phyloP scores from a whole-genome alignment of 192 early-diverging fungal species.

The Geosiphon pyriformis region DNA sequence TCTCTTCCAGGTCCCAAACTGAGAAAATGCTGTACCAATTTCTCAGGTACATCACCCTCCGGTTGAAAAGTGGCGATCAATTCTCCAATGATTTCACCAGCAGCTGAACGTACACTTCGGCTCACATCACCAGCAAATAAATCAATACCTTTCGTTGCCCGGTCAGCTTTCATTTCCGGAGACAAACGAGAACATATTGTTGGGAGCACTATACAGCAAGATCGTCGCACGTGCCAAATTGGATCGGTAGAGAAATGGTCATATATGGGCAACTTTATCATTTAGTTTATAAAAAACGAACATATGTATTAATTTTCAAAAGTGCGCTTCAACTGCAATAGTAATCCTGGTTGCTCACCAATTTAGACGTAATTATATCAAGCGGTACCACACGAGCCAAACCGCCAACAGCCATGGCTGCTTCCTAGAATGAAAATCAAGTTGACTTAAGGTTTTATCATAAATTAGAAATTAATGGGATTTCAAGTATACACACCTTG shows the following conservation, averaged over 20 bases:
- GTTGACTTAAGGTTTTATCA: not conserved
- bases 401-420: conserved; percentile 39
- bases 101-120: conserved; percentile 46
- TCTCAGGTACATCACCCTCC: conserved; percentile 41
- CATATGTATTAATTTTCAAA: no score
- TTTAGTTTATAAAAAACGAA: conserved; percentile 30
- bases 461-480: no score
- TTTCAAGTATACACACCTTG: conserved; percentile 33
- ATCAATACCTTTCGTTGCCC: conserved; percentile 45
- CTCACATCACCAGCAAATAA: conserved; percentile 49
- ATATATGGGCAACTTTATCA: conserved; percentile 45
- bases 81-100: conserved; percentile 53
- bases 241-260: conserved; percentile 43
- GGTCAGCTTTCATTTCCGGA: conserved; percentile 35
- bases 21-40: conserved; percentile 45
- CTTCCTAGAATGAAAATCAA: conserved; percentile 24
- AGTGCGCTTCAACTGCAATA: no score
- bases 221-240: conserved; percentile 56
- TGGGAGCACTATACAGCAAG: conserved; percentile 46
- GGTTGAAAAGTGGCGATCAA: conserved; percentile 50
- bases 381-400: conserved; percentile 30
- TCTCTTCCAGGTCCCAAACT: conserved; percentile 34
- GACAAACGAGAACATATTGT: conserved; percentile 43
- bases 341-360: no score
- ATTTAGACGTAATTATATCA: conserved; percentile 22